Evolutionary conservation across 306 rosid species (phyloP).

Genomic region (Trifolium pratense): DNA sequence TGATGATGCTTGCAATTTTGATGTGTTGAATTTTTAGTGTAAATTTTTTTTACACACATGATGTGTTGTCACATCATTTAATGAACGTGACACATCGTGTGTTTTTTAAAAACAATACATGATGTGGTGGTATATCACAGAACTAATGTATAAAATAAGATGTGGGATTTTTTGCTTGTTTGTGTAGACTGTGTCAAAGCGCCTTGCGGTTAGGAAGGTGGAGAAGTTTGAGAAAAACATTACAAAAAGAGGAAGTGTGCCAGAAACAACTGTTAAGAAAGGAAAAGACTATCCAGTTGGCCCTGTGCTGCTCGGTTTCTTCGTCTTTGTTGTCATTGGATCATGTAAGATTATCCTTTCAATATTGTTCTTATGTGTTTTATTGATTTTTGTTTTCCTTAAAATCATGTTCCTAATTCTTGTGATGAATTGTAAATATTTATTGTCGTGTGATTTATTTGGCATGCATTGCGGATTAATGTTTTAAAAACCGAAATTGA

Average conservation of each 20-base stretch:
- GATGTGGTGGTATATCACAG: too few relatives aligned
- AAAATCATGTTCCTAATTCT: background rate
- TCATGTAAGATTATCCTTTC: slow-evolving; percentile 66
- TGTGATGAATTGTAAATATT: slow-evolving; percentile 7
- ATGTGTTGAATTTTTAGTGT: background rate
- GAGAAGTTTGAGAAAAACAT: slow-evolving; percentile 91
- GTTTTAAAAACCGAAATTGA: background rate
- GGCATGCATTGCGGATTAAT: background rate
- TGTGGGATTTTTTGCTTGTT: slow-evolving; percentile 1
- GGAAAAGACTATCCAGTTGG: slow-evolving; percentile 95
- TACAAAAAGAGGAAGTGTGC: slow-evolving; percentile 86
- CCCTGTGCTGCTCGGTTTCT: slow-evolving; percentile 89
- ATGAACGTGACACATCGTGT: too few relatives aligned
- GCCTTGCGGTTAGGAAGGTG: slow-evolving; percentile 91
- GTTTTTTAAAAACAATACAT: too few relatives aligned
- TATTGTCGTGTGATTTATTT: slow-evolving; percentile 10
- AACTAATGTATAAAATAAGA: too few relatives aligned
- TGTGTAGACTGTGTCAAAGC: slow-evolving; percentile 90
- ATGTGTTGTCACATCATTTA: too few relatives aligned
- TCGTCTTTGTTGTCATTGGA: slow-evolving; percentile 92
- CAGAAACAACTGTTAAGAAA: slow-evolving; percentile 80
- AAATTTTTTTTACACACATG: too few relatives aligned
- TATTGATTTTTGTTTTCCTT: background rate
- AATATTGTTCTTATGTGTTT: background rate
- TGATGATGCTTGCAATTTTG: background rate